Base-by-base conservation (phyloP, 257 asterid genomes). In the Parsonsia alboflavescens region DNA sequence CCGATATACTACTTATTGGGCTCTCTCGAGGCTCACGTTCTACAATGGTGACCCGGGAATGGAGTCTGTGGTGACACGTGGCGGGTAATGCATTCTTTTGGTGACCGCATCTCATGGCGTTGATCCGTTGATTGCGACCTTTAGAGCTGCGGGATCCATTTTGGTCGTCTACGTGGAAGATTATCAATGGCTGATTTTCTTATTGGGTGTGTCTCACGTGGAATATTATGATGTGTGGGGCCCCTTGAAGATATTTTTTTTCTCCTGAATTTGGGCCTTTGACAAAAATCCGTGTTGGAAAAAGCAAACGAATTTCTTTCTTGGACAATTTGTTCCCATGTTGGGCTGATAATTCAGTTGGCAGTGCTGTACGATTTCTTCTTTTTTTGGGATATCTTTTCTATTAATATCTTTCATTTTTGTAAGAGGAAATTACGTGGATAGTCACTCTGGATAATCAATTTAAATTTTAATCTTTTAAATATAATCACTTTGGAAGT, bases 51-150 rank as follows among this genome's bases (percentile, higher is more conserved):
- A 33, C 64, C 16, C 13, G 28, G 5, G 15, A 45, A 11, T 17
- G 45, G 41, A 41, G 28, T 46, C 5, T 17, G 26, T 10, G 13
- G 62, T 11, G 53, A 69, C 61, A 45, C 71, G 79, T 56, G 79
- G 46, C 41, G 17, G 22, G 15, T 2, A 5, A 1, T 24, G 17
- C 50, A 44, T 45, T 44, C 13, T 68, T 26, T 7, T 28, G 41
- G 70, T 16, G 21, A 6, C 54, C 49, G 69, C 2, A 59, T 57
- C 70, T 62, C 15, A 70, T 61, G 69, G 49, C 28, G n/a, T 58
- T 49, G 39, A 61, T n/a, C 54, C 80, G 80, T 49, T 59, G 80
- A 76, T 76, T 70, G 28, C 75, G 75, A 76, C 80, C 22, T 39
- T 61, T 68, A 7, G 21, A 12, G 49, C 69, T 53, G 24, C 26